Evolutionary conservation across 805 yeast genomes (phyloP), one percentile per base, ranked within the genome.

Genomic region (Lipomyces spencermartinsiae): DNA sequence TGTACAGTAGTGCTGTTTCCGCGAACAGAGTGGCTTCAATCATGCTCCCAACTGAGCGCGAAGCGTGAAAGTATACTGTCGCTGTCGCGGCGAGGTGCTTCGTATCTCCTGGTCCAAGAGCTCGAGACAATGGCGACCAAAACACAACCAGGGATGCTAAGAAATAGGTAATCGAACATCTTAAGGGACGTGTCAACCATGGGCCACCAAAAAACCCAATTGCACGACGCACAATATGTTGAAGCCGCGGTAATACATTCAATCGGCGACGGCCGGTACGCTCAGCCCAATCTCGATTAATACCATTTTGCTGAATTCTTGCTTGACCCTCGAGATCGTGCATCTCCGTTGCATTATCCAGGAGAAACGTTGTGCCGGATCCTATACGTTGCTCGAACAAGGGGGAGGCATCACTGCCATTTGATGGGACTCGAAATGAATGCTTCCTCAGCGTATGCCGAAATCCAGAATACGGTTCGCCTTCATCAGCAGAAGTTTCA

Each of bases 21-120:
- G 89, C 93, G 78, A 86, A 91, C 61, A 85, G 75, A 25, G 90
- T 77, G 12, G 92, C 87, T 75, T 91, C 92, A 68, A 87, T 84
- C 94, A 91, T 91, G 25, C 91, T 86, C 0, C 97, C 97, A 65
- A 86, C 84, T 0, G 95, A 84, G 61, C 97, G 78, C 1, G 93
- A 85, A 0, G 97, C 92, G 75, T 91, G 96, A 80, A 92, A 91
- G 77, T 92, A 92, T 1, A 91, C 94, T 1, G 91, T 90, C n/a
- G 89, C 89, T 0, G 97, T 92, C 53, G 96, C 93, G 4, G 89
- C 87, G 71, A 90, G 84, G 80, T 91, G 97, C 76, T 91, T 92
- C 7, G 90, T 86, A 77, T 90, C 93, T 34, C 91, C 83, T 49
- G 79, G 75, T 0, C 96, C 96, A 55, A 91, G 75, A 1, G 85